A percentile compares a stretch with the other conserved stretches of the same genome.
Conservation (phyloP, 1,284 basidiomycete genomes). For the Rhodofomes roseus region DNA sequence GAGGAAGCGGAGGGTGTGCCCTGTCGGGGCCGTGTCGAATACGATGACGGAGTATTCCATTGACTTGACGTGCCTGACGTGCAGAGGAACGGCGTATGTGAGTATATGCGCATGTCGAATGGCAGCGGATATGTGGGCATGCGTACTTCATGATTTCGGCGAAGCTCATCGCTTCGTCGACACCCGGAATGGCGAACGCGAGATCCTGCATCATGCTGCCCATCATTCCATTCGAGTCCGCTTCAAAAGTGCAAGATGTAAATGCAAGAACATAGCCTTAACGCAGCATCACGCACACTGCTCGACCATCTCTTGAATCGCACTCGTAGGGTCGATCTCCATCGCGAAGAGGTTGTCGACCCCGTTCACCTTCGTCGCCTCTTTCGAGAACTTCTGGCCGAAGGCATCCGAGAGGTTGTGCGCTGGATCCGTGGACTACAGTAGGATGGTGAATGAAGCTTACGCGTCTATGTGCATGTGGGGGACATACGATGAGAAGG, state of each 20-base stretch:
- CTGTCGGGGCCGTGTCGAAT: conserved; percentile 98
- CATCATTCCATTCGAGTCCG: conserved; percentile 94
- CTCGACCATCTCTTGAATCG: conserved; percentile 99
- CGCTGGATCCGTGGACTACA: conserved; percentile 95
- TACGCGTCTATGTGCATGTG: too few species aligned
- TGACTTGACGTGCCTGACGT: conserved; percentile 93
- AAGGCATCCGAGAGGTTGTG: conserved; percentile 99
- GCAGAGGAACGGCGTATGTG: not conserved
- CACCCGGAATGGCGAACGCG: conserved; percentile 98
- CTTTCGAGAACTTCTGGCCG: conserved; percentile 98
- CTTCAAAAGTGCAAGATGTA: conserved; percentile 34
- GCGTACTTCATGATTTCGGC: conserved; percentile 99
- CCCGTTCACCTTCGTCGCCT: conserved; percentile 98
- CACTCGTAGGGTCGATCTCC: conserved; percentile 98
- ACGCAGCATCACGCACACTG: conserved; percentile 59
- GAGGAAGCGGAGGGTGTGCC: conserved; percentile 96
- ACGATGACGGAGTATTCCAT: conserved; percentile 99
- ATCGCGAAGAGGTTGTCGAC: conserved; percentile 97
- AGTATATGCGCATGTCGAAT: not conserved
- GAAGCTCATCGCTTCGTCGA: conserved; percentile 99
- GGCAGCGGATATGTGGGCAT: not conserved
- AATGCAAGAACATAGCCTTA: not conserved
- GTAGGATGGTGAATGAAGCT: not conserved
- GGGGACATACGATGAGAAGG: conserved; percentile 79
- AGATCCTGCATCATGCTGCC: conserved; percentile 99